phyloP scores from a whole-genome alignment of 1,284 basidiomycete genomes.

The Ustilago bromivora region DNA sequence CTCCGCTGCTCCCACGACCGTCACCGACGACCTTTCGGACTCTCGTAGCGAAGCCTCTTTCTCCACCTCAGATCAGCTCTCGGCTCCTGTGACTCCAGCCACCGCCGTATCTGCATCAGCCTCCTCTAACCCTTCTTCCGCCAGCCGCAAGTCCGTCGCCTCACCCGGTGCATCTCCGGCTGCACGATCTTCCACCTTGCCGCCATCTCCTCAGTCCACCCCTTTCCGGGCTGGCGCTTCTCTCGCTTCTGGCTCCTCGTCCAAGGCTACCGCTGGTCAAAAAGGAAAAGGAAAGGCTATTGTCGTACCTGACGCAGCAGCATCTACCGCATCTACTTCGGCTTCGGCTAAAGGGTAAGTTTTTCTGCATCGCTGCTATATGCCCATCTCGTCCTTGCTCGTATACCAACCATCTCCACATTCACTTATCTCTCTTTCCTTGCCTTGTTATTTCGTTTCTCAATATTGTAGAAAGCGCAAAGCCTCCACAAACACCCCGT shows the following conservation, averaged over 20 bases:
- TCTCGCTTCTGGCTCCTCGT: slow-evolving; percentile 7
- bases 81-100: slow-evolving; percentile 37
- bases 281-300: slow-evolving; percentile 30
- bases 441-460: neutral
- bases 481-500: slow-evolving; percentile 13
- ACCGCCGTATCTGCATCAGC: slow-evolving; percentile 24
- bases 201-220: slow-evolving; percentile 30
- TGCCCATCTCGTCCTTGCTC: neutral
- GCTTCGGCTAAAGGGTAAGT: slow-evolving; percentile 35
- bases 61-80: slow-evolving; percentile 20
- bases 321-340: slow-evolving; percentile 13
- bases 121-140: slow-evolving; percentile 31
- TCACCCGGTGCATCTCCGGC: slow-evolving; percentile 33
- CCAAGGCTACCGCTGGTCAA: slow-evolving; percentile 4
- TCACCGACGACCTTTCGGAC: slow-evolving; percentile 37
- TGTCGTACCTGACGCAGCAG: neutral
- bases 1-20: slow-evolving; percentile 17
- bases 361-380: neutral
- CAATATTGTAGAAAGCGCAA: slow-evolving; percentile 29
- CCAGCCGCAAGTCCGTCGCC: slow-evolving; percentile 25
- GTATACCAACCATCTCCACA: neutral
- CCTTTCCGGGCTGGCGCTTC: slow-evolving; percentile 36
- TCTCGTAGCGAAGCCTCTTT: slow-evolving; percentile 32
- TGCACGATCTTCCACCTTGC: slow-evolving; percentile 38
- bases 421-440: neutral